Percentiles rank a stretch among this genome's conserved stretches.
Evolutionary conservation across 2,329 filamentous ascomycete genomes (phyloP).

Genomic region (Trichoderma cornu-damae): DNA sequence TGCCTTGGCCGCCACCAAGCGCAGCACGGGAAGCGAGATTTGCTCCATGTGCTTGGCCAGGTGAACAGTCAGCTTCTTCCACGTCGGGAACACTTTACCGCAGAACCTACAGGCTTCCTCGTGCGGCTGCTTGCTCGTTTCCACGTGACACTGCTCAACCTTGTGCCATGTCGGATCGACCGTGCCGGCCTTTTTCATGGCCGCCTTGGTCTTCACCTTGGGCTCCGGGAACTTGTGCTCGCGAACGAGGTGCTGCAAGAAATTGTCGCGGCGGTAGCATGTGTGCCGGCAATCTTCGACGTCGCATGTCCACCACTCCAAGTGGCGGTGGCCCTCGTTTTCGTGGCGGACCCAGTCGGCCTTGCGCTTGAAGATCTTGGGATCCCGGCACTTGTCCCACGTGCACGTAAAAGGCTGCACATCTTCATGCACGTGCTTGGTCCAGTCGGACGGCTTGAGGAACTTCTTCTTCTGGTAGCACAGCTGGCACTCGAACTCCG

Average conservation of each 20-base stretch:
- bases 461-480: conserved; percentile 84
- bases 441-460: conserved; percentile 91
- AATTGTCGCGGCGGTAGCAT: conserved; percentile 87
- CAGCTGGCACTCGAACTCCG: conserved; percentile 83
- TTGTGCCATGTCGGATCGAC: conserved; percentile 67
- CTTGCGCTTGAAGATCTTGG: conserved; percentile 91
- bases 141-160: conserved; percentile 70
- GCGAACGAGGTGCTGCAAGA: conserved; percentile 84
- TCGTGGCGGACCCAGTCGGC: conserved; percentile 95
- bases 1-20: conserved; percentile 45
- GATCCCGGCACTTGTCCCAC: conserved; percentile 73
- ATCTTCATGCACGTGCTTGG: conserved; percentile 92
- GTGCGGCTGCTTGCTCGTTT: conserved; percentile 59
- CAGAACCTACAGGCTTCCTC: conserved; percentile 87
- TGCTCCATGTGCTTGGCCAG: conserved; percentile 92
- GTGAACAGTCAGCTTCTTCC: conserved; percentile 94
- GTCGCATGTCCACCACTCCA: conserved; percentile 88
- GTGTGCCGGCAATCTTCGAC: conserved; percentile 74
- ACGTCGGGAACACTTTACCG: conserved; percentile 70
- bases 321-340: conserved; percentile 81
- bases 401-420: conserved; percentile 92
- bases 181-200: conserved; percentile 54
- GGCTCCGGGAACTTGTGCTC: conserved; percentile 86
- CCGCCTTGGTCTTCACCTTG: conserved; percentile 68
- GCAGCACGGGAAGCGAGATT: conserved; percentile 75